Base-by-base conservation (phyloP, 2,329 filamentous ascomycete species). In the Penicillium sp. region DNA sequence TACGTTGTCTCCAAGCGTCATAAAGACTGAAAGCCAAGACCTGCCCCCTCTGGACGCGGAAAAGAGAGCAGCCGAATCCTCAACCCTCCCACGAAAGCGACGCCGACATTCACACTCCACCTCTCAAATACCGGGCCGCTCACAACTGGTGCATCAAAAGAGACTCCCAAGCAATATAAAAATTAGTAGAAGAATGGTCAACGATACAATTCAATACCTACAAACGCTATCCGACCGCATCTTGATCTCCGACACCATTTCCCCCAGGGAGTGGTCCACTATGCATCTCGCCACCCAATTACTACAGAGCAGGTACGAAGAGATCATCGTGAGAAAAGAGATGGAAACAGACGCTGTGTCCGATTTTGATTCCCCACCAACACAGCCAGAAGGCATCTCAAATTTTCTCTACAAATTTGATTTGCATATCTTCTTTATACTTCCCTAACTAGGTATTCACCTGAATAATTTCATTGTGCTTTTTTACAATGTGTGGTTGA, bases 251-350 rank as follows among this genome's bases (percentile, higher is more conserved):
- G 9, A 31, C 9, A 11, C 29, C n/a, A 31, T 31, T 31, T 11
- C 4, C 9, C 9, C 29, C 9, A 11, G 29, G 29, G 29, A 31
- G 9, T 31, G 9, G 29, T 8, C 8, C 29, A 31, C 29, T 31
- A 31, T 31, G 9, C 26, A n/a, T n/a, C n/a, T n/a, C n/a, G n/a
- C n/a, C n/a, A n/a, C n/a, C n/a, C n/a, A n/a, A n/a, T n/a, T 42
- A 8, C 37, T 50, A 42, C 18, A 40, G 47, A 50, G 47, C 29
- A 50, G 47, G 26, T 50, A 50, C 29, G 10, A 50, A 50, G 47
- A 42, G 5, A 32, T 34, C 7, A 42, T 42, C 2, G 18, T 3
- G 18, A 42, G 47, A 29, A 20, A 50, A n/a, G n/a, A n/a, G n/a
- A n/a, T n/a, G n/a, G n/a, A n/a, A n/a, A n/a, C n/a, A n/a, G n/a